Evolutionary conservation across 306 rosid species (phyloP), one percentile per base, ranked within the genome.

Genomic region (Aeschynomene evenia): DNA sequence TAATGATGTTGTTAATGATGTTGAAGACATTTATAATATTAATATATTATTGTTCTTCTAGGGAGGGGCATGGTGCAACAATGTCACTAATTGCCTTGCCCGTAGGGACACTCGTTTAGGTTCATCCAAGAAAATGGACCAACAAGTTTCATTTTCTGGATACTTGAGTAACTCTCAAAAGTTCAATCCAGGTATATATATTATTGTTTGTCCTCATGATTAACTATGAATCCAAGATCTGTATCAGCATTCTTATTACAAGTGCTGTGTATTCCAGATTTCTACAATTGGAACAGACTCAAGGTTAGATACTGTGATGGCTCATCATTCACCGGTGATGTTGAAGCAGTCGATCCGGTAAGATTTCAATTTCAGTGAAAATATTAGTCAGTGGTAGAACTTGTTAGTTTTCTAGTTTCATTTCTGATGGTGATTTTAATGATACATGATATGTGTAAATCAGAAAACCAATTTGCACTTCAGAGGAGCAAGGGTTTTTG

Each of bases 31-130:
- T 53, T 71, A n/a, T n/a, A n/a, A n/a, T n/a, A n/a, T n/a, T n/a
- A n/a, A n/a, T n/a, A n/a, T n/a, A n/a, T n/a, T n/a, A n/a, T n/a
- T n/a, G n/a, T 79, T 62, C 29, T n/a, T 67, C 11, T 43, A 92
- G 98, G 98, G 98, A 77, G 96, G 98, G 80, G 96, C 85, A 68
- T 92, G 98, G 98, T 92, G 98, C 83, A 86, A 87, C 82, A 86
- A 92, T 72, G 90, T 67, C 29, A 77, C 96, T 43, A 62, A 84
- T 71, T 92, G 98, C 72, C 92, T 83, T 11, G 67, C 34, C 9
- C 92, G 95, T 4, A 81, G 73, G 79, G 85, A 63, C 59, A 85
- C 92, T 60, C 92, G 95, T 34, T 77, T 89, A 58, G 98, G 98
- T 24, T 92, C 98, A 49, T 92, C 98, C 5, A 84, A 77, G 79